Conservation (phyloP, 2,329 filamentous ascomycete genomes). For the Xylariaceae sp. region DNA sequence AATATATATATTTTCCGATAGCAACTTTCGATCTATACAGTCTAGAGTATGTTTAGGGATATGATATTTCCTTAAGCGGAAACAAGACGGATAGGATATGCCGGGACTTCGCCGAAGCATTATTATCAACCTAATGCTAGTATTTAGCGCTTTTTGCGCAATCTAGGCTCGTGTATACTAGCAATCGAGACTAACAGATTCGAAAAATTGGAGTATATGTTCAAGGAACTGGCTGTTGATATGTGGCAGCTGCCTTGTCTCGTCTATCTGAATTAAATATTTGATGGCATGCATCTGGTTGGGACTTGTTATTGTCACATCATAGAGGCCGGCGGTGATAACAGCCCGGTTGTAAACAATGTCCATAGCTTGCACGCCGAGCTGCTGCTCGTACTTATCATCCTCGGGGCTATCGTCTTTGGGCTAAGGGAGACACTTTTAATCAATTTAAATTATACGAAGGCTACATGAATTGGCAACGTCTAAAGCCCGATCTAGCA, state of each 20-base stretch:
- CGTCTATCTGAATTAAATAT: background rate
- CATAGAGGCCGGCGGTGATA: conserved; percentile 13
- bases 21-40: background rate
- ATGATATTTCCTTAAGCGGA: background rate
- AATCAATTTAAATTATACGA: conserved; percentile 22
- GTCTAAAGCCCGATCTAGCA: conserved; percentile 16
- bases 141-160: conserved; percentile 13
- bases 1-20: conserved; percentile 1
- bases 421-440: conserved; percentile 18
- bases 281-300: conserved; percentile 8
- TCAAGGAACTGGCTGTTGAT: background rate
- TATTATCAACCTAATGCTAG: conserved; percentile 6
- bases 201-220: background rate
- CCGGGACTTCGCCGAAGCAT: background rate
- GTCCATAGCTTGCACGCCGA: conserved; percentile 20
- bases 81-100: background rate
- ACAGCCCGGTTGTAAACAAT: conserved; percentile 18
- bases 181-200: background rate
- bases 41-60: conserved; percentile 4
- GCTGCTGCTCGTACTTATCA: conserved; percentile 1
- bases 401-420: background rate
- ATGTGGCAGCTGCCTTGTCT: background rate
- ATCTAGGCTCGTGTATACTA: conserved; percentile 21
- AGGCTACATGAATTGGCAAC: conserved; percentile 11
- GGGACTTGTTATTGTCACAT: background rate